A percentile compares a stretch with the other conserved stretches of the same genome.
Evolutionary conservation across 768 basidiomycete species (phyloP).

Genomic region (Trametes maxima): DNA sequence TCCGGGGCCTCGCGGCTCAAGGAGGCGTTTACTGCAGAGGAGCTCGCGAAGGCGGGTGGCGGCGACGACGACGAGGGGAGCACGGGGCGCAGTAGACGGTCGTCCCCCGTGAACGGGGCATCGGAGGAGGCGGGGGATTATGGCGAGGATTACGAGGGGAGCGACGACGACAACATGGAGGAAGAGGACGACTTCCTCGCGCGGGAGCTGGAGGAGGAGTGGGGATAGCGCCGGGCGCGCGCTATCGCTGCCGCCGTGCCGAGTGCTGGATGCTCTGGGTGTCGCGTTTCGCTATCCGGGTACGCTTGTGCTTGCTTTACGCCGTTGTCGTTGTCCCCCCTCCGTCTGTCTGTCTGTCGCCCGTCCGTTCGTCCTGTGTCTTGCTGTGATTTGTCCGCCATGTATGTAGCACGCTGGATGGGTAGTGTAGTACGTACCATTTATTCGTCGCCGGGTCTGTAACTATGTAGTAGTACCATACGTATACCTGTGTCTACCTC

Average conservation of each 20-base stretch:
- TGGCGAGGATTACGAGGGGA: constrained; percentile 41
- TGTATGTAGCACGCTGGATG: constrained; percentile 41
- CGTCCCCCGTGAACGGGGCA: constrained; percentile 12
- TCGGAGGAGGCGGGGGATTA: constrained; percentile 36
- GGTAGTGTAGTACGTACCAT: constrained; percentile 51
- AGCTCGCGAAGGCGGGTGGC: constrained; percentile 8
- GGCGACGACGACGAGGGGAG: constrained; percentile 12
- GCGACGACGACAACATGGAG: constrained; percentile 48
- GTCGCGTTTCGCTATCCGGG: neutral
- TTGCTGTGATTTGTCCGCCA: constrained; percentile 43
- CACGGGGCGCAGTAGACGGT: constrained; percentile 12
- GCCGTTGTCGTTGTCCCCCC: neutral
- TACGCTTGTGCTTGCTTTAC: neutral
- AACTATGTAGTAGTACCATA: constrained; percentile 58
- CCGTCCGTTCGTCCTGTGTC: constrained; percentile 1
- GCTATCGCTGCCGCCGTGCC: neutral
- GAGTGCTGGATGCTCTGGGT: too few species aligned
- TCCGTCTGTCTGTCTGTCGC: too few species aligned
- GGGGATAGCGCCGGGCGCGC: constrained; percentile 52
- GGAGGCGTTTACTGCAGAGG: constrained; percentile 41
- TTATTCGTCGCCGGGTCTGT: constrained; percentile 60
- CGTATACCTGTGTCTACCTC: constrained; percentile 52
- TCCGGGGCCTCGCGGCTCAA: constrained; percentile 69
- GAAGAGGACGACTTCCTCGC: constrained; percentile 81
- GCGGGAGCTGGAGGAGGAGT: constrained; percentile 76